A percentile compares a stretch with the other conserved stretches of the same genome.
Conservation (phyloP, 106 monocot species). For the Alisma plantagoaquatica region DNA sequence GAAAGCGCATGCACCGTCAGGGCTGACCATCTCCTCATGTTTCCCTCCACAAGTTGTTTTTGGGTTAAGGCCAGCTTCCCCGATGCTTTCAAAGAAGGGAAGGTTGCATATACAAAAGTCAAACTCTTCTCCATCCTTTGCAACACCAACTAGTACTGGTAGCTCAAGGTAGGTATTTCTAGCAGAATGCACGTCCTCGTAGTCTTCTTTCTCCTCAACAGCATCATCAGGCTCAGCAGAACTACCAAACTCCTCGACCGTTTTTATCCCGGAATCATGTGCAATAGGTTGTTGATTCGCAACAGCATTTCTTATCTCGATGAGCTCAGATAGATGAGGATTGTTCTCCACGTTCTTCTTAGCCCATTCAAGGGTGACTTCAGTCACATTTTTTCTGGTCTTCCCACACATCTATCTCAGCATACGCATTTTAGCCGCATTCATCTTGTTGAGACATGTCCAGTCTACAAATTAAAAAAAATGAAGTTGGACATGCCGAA, state of each 20-base stretch:
- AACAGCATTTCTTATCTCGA: slow-evolving; percentile 65
- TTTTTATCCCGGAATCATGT: slow-evolving; percentile 1
- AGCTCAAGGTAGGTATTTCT: not conserved
- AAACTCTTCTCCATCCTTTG: slow-evolving; percentile 64
- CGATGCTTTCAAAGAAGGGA: slow-evolving; percentile 81
- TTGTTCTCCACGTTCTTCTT: slow-evolving; percentile 77
- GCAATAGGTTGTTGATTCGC: not conserved
- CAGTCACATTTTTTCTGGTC: slow-evolving; percentile 77
- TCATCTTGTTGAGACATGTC: no score
- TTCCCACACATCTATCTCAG: no score
- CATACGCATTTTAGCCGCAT: no score
- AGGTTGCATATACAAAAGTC: slow-evolving; percentile 99
- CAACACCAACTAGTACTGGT: slow-evolving; percentile 57
- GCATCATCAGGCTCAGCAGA: not conserved
- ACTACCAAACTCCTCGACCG: not conserved
- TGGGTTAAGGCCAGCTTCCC: slow-evolving; percentile 80
- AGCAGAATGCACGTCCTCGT: not conserved
- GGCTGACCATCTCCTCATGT: slow-evolving; percentile 71
- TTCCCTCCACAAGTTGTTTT: slow-evolving; percentile 87
- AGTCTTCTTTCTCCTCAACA: slow-evolving; percentile 1
- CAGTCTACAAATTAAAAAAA: no score
- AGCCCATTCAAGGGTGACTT: slow-evolving; percentile 87
- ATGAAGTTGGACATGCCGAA: no score
- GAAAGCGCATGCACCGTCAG: slow-evolving; percentile 80
- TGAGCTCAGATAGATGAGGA: slow-evolving; percentile 62